Evolutionary conservation across 2,329 filamentous ascomycete species (phyloP), one percentile per base, ranked within the genome.

Genomic region (Scleromitrula shiraiana): DNA sequence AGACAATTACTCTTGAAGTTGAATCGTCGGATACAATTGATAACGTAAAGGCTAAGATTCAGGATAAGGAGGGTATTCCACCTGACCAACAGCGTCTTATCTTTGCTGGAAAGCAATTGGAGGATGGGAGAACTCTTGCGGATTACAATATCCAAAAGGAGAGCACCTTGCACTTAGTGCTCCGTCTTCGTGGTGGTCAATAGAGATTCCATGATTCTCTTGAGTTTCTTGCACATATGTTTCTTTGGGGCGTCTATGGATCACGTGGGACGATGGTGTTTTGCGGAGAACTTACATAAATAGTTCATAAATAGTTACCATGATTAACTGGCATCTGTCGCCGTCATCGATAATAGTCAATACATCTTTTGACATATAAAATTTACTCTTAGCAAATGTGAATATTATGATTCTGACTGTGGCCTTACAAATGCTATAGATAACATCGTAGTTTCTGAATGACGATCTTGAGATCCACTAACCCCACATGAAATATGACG

Each of bases 131-230:
- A 24, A 89, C 85, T 2, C 70, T 90, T 15, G 83, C 79, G n/a
- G 86, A 90, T 65, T 90, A 90, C 76, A 90, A 90, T 70, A 91
- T 91, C 53, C 87, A 93, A 68, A 86, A 85, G 68, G 82, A 85
- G 64, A 82, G 78, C 6, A 85, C 82, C 2, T 74, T 86, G 12
- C 82, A 86, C 67, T 67, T 85, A 58, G 82, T 85, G 43, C 77
- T 85, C 45, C 80, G 82, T 68, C 76, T 85, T 26, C 81, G 82
- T 71, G 82, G 82, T 70, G 82, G 82, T 69, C 45, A 48, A 48
- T 48, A 48, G n/a, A n/a, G n/a, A n/a, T n/a, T n/a, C n/a, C n/a
- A n/a, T n/a, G n/a, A 43, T 53, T 24, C 32, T 42, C 24, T 7
- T n/a, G n/a, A n/a, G n/a, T 14, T 15, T 20, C 17, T 42, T 41